Evolutionary conservation across 2,329 filamentous ascomycete genomes (phyloP).

Genomic region (Trichoderma koningii): DNA sequence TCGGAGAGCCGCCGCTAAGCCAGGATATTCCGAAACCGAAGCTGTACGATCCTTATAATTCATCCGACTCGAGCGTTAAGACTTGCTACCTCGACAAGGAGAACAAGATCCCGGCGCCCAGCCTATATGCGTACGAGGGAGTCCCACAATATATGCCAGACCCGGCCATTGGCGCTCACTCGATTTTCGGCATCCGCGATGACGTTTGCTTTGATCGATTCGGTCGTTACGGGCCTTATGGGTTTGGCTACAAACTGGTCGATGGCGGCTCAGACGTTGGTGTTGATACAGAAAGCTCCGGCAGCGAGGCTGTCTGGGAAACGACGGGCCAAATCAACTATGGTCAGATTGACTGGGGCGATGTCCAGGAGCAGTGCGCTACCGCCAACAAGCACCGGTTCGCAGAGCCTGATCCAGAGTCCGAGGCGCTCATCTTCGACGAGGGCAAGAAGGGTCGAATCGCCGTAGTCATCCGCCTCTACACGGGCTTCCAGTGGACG

Average conservation of each 20-base stretch:
- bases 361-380: conserved; percentile 56
- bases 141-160: conserved; percentile 77
- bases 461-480: conserved; percentile 78
- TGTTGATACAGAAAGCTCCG: conserved; percentile 71
- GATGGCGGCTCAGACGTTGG: conserved; percentile 71
- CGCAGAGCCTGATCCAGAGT: conserved; percentile 43
- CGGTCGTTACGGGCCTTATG: conserved; percentile 81
- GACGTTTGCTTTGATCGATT: conserved; percentile 89
- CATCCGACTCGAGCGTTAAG: conserved; percentile 53
- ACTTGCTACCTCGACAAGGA: conserved; percentile 65
- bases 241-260: conserved; percentile 74
- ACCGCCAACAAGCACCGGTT: conserved; percentile 66
- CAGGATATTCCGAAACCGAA: conserved; percentile 48
- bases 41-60: conserved; percentile 70
- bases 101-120: conserved; percentile 58
- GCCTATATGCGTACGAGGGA: conserved; percentile 68
- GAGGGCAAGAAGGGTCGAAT: conserved; percentile 58
- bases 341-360: conserved; percentile 56
- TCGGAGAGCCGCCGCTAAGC: conserved; percentile 40
- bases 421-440: conserved; percentile 39
- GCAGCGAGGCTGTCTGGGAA: conserved; percentile 62
- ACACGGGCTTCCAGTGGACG: conserved; percentile 77
- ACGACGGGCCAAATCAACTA: conserved; percentile 60
- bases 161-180: conserved; percentile 74
- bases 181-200: conserved; percentile 70